Base-by-base conservation (phyloP, 768 basidiomycete species). In the Gloeostereum incarnatum region DNA sequence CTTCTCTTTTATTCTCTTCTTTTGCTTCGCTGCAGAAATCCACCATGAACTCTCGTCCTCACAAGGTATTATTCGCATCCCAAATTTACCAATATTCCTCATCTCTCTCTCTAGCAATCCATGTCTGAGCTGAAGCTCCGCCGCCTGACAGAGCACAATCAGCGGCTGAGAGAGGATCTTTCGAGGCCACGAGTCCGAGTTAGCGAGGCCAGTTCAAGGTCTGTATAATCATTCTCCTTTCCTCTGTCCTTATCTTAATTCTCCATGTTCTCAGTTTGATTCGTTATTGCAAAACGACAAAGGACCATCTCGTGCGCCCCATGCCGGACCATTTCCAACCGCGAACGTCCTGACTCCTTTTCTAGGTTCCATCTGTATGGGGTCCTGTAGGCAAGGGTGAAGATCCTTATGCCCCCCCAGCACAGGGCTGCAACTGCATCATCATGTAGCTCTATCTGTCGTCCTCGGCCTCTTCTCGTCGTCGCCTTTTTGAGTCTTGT, bases 41-140 rank as follows among this genome's bases (percentile, higher is more conserved):
- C 46, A 59, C 48, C 52, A 85, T 85, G 83, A 83, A 78, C 58
- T 65, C 75, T 40, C 76, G 83, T 50, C 80, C 81, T 18, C 82
- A 82, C 58, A 85, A 85, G 60, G 72, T 71, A 37, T 31, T 30
- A 45, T 42, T 5, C 21, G 21, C 18, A 24, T 13, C 17, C 31
- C n/a, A n/a, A n/a, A n/a, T 42, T 31, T 23, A 21, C 33, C 25
- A 19, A 32, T 31, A 16, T 37, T 17, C 10, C 29, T 36, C 36
- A 31, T 27, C 43, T 40, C 35, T 31, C 36, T 11, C 33, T 19
- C 8, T 51, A 75, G 73, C 91, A 92, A 73, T 88, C 89, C 52
- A 94, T 97, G 90, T 88, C 87, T 35, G 93, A 96, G 73, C 84
- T 96, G 56, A 96, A 94, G 75, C 80, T 96, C 45, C 78, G 92